Percentiles rank a stretch among this genome's conserved stretches.
Evolutionary conservation across 768 basidiomycete species (phyloP).

Genomic region (Psilocybe cyanescens): DNA sequence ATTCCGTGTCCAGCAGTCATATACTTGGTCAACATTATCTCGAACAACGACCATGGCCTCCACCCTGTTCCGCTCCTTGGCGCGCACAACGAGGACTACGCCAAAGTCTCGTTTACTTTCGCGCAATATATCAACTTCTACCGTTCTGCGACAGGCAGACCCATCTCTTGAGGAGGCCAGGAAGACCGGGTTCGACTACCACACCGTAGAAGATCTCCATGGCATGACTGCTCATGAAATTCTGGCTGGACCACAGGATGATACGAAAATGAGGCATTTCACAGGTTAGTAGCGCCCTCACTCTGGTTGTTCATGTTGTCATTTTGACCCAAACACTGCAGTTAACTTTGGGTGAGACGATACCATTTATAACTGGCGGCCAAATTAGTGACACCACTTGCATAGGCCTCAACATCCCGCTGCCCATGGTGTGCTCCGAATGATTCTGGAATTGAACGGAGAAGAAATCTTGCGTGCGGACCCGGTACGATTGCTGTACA

Average conservation of each 20-base stretch:
- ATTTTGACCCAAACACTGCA: constrained; percentile 32
- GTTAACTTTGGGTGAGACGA: constrained; percentile 89
- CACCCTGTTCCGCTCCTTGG: constrained; percentile 63
- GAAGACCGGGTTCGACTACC: constrained; percentile 64
- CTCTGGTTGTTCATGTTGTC: background rate
- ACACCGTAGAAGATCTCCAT: constrained; percentile 85
- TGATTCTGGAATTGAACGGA: constrained; percentile 97
- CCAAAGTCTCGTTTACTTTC: constrained; percentile 31
- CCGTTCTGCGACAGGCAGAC: constrained; percentile 31
- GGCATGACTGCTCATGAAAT: constrained; percentile 80
- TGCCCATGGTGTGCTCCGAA: constrained; percentile 95
- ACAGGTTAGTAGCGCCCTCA: constrained; percentile 63
- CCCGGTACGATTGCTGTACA: constrained; percentile 55
- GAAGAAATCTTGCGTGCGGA: constrained; percentile 92
- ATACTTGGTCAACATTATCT: constrained; percentile 27
- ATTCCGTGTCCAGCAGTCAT: constrained; percentile 32
- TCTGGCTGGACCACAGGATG: constrained; percentile 75
- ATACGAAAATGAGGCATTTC: constrained; percentile 89
- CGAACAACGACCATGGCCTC: constrained; percentile 60
- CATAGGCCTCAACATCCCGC: constrained; percentile 95
- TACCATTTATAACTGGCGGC: background rate
- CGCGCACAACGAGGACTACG: constrained; percentile 43
- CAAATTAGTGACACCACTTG: background rate
- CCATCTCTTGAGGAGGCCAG: constrained; percentile 29
- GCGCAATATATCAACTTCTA: constrained; percentile 42